Conservation (phyloP, 139 green algal genomes). For the Pleodorina starrii region DNA sequence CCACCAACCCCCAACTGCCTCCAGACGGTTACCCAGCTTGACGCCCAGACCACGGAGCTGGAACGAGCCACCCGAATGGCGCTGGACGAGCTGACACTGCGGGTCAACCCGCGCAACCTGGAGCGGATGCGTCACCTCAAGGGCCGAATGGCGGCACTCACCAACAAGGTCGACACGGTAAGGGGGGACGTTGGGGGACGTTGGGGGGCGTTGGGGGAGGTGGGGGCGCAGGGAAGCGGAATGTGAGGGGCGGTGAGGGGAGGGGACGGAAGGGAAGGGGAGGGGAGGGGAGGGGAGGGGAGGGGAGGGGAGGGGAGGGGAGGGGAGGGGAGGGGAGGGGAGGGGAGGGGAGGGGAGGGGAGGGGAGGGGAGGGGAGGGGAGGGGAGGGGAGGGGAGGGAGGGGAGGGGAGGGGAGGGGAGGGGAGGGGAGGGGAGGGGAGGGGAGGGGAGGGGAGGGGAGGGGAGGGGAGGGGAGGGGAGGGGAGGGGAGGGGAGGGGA, state of each 20-base stretch:
- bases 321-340: no score
- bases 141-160: constrained; percentile 45
- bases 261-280: not conserved
- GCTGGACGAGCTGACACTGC: constrained; percentile 53
- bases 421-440: no score
- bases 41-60: constrained; percentile 42
- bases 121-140: constrained; percentile 55
- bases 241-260: not conserved
- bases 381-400: no score
- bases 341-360: no score
- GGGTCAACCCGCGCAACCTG: constrained; percentile 53
- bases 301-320: no score
- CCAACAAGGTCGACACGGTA: constrained; percentile 47
- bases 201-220: not conserved
- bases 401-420: no score
- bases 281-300: no score
- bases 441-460: no score
- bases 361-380: no score
- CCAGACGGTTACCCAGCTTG: constrained; percentile 39
- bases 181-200: not conserved
- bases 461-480: no score
- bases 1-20: not conserved
- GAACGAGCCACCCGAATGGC: constrained; percentile 34
- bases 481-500: no score
- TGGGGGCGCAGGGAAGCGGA: not conserved